Percentiles rank a stretch among this genome's conserved stretches.
Evolutionary conservation across 2,329 filamentous ascomycete genomes (phyloP).

Genomic region (Chalara sp.): DNA sequence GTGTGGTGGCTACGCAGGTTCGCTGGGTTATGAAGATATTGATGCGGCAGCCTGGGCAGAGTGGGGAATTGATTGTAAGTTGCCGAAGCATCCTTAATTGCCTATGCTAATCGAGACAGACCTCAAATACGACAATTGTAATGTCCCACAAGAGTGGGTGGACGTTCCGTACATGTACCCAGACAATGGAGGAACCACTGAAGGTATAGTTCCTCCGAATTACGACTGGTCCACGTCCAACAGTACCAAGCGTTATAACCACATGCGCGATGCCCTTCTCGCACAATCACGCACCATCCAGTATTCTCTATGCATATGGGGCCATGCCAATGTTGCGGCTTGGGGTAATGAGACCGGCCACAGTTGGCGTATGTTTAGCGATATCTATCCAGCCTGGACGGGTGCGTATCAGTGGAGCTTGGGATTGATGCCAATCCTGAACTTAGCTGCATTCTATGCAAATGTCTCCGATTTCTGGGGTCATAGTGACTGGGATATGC

Average conservation of each 20-base stretch:
- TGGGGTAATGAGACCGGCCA: constrained; percentile 44
- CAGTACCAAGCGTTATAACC: constrained; percentile 35
- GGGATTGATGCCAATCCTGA: constrained; percentile 23
- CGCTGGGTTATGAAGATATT: constrained; percentile 46
- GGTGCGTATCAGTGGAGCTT: constrained; percentile 10
- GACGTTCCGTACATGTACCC: constrained; percentile 31
- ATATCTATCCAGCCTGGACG: constrained; percentile 33
- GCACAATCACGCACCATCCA: constrained; percentile 38
- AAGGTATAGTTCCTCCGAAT: constrained; percentile 32
- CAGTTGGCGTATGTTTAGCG: constrained; percentile 38
- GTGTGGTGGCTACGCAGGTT: constrained; percentile 34
- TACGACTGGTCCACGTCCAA: constrained; percentile 44
- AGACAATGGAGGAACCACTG: constrained; percentile 25
- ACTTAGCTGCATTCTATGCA: constrained; percentile 29
- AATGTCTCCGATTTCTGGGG: constrained; percentile 31
- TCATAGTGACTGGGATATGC: constrained; percentile 25
- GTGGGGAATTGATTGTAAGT: constrained; percentile 47
- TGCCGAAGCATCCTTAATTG: no score
- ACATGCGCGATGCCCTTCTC: constrained; percentile 46
- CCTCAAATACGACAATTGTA: constrained; percentile 53
- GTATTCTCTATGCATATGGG: constrained; percentile 49
- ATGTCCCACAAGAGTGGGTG: constrained; percentile 31
- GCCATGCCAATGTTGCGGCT: constrained; percentile 38
- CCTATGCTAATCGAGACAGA: constrained; percentile 15
- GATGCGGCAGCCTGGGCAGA: constrained; percentile 51